These are phyloP conservation scores for Mentha longifolia DNA, from an alignment of 257 asterid species.

Conservation along the genomic window DNA sequence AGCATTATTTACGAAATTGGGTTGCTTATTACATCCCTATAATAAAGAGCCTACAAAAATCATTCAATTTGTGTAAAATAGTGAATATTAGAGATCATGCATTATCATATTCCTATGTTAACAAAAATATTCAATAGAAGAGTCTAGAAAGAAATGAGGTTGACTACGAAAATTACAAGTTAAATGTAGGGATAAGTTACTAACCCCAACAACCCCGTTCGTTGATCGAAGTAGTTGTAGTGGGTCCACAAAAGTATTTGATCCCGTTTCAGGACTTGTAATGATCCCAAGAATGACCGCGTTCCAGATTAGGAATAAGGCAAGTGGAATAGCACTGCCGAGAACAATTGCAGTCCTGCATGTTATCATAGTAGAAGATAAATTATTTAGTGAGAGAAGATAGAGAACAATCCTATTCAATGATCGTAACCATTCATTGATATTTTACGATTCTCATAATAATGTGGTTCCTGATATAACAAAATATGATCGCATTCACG, in stretches of 20 bases:
- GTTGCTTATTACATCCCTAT: no score
- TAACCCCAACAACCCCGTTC: constrained; percentile 81
- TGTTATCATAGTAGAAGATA: constrained; percentile 33
- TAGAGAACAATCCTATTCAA: not conserved
- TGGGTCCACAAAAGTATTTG: constrained; percentile 57
- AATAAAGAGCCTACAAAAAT: no score
- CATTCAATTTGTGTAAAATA: no score
- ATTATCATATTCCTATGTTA: not conserved
- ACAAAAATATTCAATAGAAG: not conserved
- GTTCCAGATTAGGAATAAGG: constrained; percentile 84
- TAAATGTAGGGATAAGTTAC: constrained; percentile 27
- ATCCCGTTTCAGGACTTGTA: constrained; percentile 47
- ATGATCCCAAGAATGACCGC: constrained; percentile 90
- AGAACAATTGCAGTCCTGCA: constrained; percentile 80
- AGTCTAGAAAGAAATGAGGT: not conserved
- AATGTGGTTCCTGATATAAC: not conserved
- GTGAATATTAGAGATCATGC: no score
- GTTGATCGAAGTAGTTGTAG: constrained; percentile 67
- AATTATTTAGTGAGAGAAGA: not conserved
- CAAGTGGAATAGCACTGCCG: constrained; percentile 88
- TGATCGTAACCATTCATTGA: not conserved
- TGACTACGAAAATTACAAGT: not conserved
- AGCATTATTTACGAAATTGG: no score
- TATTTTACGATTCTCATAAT: not conserved
- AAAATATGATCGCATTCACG: not conserved